These are phyloP conservation scores for Fusarium concolor DNA, from an alignment of 2,329 filamentous ascomycete genomes.

Conservation along the genomic window DNA sequence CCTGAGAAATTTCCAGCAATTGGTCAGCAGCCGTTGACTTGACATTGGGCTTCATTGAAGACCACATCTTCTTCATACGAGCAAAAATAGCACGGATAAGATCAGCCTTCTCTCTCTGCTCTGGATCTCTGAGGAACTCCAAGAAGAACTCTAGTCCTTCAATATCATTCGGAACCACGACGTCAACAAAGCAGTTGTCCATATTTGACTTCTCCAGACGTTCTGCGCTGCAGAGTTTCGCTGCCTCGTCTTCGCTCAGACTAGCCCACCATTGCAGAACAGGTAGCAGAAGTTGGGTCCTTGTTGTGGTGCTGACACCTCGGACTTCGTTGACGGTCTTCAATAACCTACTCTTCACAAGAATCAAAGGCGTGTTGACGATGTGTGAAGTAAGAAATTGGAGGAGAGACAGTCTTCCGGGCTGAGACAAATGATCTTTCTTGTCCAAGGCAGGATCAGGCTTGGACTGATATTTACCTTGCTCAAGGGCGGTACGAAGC, in stretches of 20 bases:
- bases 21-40: slow-evolving; percentile 70
- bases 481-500: slow-evolving; percentile 59
- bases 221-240: slow-evolving; percentile 55
- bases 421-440: slow-evolving; percentile 67
- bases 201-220: slow-evolving; percentile 57
- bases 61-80: slow-evolving; percentile 78
- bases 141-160: slow-evolving; percentile 65
- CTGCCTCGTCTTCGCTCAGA: slow-evolving; percentile 63
- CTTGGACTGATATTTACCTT: slow-evolving; percentile 54
- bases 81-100: slow-evolving; percentile 75
- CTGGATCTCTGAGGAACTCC: slow-evolving; percentile 57
- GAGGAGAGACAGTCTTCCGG: slow-evolving; percentile 73
- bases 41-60: slow-evolving; percentile 72
- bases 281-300: slow-evolving; percentile 82
- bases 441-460: slow-evolving; percentile 59
- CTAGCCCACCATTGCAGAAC: slow-evolving; percentile 76
- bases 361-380: slow-evolving; percentile 73
- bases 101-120: slow-evolving; percentile 55
- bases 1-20: slow-evolving; percentile 71
- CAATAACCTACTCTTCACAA: slow-evolving; percentile 79
- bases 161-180: slow-evolving; percentile 66
- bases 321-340: slow-evolving; percentile 78
- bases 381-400: slow-evolving; percentile 80
- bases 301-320: slow-evolving; percentile 73
- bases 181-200: slow-evolving; percentile 60